A percentile compares a stretch with the other conserved stretches of the same genome.
Conservation (phyloP, 768 basidiomycete species). For the Macrolepiota fuliginosa region DNA sequence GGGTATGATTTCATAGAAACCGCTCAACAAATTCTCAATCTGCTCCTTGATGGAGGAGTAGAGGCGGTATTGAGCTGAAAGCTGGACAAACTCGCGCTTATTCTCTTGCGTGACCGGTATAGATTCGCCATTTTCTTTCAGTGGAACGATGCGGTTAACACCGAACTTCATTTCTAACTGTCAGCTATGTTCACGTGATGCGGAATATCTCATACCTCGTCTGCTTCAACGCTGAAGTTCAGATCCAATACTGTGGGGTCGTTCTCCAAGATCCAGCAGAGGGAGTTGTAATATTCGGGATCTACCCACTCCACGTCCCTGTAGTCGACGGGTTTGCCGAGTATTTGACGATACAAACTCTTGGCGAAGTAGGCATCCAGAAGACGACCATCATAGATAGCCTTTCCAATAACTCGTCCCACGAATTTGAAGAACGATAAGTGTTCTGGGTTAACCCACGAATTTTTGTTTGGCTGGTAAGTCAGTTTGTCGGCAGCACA, state of each 20-base stretch:
- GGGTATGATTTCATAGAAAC: constrained; percentile 98
- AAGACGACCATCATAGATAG: constrained; percentile 93
- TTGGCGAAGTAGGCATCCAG: constrained; percentile 98
- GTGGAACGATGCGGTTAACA: constrained; percentile 78
- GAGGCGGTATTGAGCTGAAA: constrained; percentile 91
- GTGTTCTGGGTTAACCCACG: constrained; percentile 94
- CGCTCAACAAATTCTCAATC: constrained; percentile 83
- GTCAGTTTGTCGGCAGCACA: constrained; percentile 93
- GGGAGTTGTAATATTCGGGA: constrained; percentile 96
- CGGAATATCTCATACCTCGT: constrained; percentile 57
- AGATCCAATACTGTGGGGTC: constrained; percentile 84
- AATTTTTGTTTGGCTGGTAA: constrained; percentile 94
- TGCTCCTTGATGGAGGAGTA: constrained; percentile 95
- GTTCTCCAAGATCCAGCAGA: constrained; percentile 98
- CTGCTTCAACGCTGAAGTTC: constrained; percentile 94
- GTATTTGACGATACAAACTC: constrained; percentile 91
- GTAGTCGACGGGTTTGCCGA: constrained; percentile 94
- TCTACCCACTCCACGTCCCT: constrained; percentile 97
- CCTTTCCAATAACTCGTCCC: constrained; percentile 95
- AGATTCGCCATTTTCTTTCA: constrained; percentile 83
- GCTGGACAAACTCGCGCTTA: constrained; percentile 92
- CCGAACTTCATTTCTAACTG: constrained; percentile 69
- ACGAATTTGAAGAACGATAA: constrained; percentile 98
- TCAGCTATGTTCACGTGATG: constrained; percentile 12
- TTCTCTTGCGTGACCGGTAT: constrained; percentile 95